phyloP scores from a whole-genome alignment of 2,329 filamentous ascomycete genomes.

The Verticillium albo-atrum region DNA sequence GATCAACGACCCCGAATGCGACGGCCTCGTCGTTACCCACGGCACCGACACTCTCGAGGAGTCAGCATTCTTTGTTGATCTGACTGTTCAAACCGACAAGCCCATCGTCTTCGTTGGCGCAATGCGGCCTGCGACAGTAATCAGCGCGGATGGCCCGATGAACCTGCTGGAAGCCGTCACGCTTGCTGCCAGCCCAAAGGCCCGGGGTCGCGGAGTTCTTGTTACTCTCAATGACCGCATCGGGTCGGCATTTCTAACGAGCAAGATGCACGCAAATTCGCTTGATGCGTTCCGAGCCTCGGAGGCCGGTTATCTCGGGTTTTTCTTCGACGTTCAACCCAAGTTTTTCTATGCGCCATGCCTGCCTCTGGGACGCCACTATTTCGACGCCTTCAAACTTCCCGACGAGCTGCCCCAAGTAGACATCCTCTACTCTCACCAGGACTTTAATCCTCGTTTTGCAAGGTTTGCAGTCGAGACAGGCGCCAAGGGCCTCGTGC shows the following conservation, averaged over 20 bases:
- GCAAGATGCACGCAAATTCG: constrained; percentile 59
- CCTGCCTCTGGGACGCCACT: constrained; percentile 39
- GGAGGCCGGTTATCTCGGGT: constrained; percentile 54
- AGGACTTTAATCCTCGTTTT: constrained; percentile 44
- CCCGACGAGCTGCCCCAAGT: constrained; percentile 42
- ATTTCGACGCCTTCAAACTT: constrained; percentile 24
- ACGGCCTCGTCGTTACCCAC: constrained; percentile 57
- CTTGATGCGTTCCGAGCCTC: constrained; percentile 57
- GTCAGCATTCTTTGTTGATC: constrained; percentile 58
- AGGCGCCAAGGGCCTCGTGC: constrained; percentile 50
- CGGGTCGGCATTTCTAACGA: constrained; percentile 48
- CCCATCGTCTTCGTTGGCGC: constrained; percentile 57
- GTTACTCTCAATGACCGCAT: constrained; percentile 52
- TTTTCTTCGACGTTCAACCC: constrained; percentile 52
- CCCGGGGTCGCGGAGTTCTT: constrained; percentile 49
- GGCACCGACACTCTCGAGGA: constrained; percentile 64
- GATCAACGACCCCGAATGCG: constrained; percentile 33
- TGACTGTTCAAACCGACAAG: constrained; percentile 52
- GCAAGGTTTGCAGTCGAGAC: constrained; percentile 41
- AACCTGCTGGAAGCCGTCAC: constrained; percentile 59
- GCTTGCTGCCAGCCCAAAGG: constrained; percentile 42
- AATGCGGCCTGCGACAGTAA: constrained; percentile 59
- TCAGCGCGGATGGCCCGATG: constrained; percentile 58
- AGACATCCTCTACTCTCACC: constrained; percentile 51
- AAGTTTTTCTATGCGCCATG: constrained; percentile 55